A percentile compares a stretch with the other conserved stretches of the same genome.
These are phyloP conservation scores for Populus tomentosa DNA, from an alignment of 441 rosid species.

Conservation along the genomic window DNA sequence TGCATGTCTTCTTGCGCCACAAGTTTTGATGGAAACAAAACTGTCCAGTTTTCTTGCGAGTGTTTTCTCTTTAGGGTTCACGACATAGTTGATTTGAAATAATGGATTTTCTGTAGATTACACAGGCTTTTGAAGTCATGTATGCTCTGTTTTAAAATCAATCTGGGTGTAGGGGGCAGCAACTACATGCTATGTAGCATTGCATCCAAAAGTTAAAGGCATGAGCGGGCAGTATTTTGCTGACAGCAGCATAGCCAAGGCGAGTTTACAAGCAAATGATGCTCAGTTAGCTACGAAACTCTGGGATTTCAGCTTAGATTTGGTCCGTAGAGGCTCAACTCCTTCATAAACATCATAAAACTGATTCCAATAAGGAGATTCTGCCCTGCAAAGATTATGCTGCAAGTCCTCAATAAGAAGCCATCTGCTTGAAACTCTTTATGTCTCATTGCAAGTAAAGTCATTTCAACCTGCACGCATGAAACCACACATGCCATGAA, in stretches of 20 bases:
- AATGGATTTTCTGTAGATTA: neutral
- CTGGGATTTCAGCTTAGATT: slow-evolving; percentile 19
- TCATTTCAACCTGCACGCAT: neutral
- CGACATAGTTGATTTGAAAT: neutral
- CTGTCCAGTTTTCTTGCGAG: neutral
- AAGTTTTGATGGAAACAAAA: neutral
- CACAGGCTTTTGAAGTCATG: neutral
- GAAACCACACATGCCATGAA: neutral
- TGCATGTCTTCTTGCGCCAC: neutral
- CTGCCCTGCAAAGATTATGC: neutral
- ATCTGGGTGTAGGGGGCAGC: slow-evolving; percentile 33
- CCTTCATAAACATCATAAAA: neutral
- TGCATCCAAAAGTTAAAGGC: slow-evolving; percentile 17
- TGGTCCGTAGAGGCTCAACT: neutral
- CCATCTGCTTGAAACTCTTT: neutral
- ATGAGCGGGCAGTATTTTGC: slow-evolving; percentile 13
- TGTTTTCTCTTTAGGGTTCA: neutral
- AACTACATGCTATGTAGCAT: neutral
- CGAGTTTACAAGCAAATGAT: slow-evolving; percentile 7
- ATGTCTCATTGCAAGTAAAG: too few relatives aligned
- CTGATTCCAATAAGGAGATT: neutral
- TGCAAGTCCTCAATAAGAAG: neutral
- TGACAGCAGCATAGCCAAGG: slow-evolving; percentile 10
- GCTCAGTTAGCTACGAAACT: slow-evolving; percentile 7
- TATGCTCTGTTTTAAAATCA: neutral